Base-by-base conservation (phyloP, 2,329 filamentous ascomycete species). In the Alternaria sp. region DNA sequence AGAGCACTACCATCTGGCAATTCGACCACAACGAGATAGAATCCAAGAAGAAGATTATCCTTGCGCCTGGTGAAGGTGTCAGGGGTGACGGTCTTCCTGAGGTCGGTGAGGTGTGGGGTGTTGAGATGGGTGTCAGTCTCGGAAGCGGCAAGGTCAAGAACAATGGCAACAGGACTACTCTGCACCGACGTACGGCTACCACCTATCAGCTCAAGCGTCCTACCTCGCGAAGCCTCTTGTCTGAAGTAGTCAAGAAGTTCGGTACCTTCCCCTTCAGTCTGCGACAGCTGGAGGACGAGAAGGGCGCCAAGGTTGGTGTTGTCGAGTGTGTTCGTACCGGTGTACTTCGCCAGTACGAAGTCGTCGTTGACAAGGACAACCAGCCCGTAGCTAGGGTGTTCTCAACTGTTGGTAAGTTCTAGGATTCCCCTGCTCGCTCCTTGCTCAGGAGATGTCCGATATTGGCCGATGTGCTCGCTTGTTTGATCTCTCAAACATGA, bases 1-100 rank as follows among this genome's bases (percentile, higher is more conserved):
- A 99, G 87, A 96, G 94, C 86, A 99, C 95, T 65, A 99, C 95
- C 43, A 96, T 92, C 76, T 99, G 95, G 94, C 83, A 93, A 62
- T 98, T 99, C 79, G 93, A 93, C 77, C 91, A 92, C 79, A 97
- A 98, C 81, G 95, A 99, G 81, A 98, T 99, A 67, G 95, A 99
- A 84, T 91, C 92, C 74, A 89, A 91, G 85, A 97, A 97, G 89
- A 98, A 97, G 88, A 97, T 99, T 76, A 95, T 99, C 69, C 85
- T 99, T 59, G 87, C 93, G 24, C 91, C 93, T 34, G 87, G 89
- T 52, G 93, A 97, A 74, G 92, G 92, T 67, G 89, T 91, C 77
- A 96, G 93, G 84, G 94, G 94, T 58, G 95, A 99, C 63, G 95
- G 95, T 75, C 81, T 88, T 59, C 91, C 95, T 59, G 94, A 96